Conservation (phyloP, 306 rosid species). For the Trichosanthes truncata region DNA sequence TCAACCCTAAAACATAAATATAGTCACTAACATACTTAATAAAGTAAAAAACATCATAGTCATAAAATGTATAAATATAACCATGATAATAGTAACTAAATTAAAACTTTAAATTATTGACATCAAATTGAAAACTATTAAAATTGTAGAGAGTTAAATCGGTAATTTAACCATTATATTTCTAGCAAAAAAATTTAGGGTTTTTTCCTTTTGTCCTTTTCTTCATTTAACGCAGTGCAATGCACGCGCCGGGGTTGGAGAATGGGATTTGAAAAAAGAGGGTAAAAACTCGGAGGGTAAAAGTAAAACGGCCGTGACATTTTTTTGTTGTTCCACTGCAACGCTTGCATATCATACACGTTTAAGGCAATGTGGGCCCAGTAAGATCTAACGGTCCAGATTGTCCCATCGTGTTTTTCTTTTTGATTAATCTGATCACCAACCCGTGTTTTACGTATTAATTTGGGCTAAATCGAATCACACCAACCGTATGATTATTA, state of each 20-base stretch:
- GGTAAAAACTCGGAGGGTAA: background rate
- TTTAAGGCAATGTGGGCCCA: background rate
- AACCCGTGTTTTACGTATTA: no score
- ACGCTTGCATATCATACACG: background rate
- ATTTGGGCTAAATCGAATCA: no score
- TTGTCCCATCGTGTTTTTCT: background rate
- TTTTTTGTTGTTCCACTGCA: background rate
- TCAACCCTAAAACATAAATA: no score
- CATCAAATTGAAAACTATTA: no score
- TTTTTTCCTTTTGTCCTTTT: no score
- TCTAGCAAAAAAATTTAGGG: background rate
- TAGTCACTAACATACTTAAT: no score
- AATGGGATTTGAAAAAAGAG: background rate
- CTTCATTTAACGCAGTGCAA: background rate
- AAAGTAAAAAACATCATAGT: no score
- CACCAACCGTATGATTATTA: background rate
- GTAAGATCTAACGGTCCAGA: background rate
- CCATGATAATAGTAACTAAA: no score
- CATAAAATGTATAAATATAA: no score
- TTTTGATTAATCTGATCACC: background rate
- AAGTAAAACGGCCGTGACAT: background rate
- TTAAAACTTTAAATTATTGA: no score
- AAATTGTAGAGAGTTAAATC: no score
- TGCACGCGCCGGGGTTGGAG: background rate
- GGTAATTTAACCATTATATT: no score